These are phyloP conservation scores for Papiliotrema flavescens DNA, from an alignment of 1,284 basidiomycete genomes.

Conservation along the genomic window DNA sequence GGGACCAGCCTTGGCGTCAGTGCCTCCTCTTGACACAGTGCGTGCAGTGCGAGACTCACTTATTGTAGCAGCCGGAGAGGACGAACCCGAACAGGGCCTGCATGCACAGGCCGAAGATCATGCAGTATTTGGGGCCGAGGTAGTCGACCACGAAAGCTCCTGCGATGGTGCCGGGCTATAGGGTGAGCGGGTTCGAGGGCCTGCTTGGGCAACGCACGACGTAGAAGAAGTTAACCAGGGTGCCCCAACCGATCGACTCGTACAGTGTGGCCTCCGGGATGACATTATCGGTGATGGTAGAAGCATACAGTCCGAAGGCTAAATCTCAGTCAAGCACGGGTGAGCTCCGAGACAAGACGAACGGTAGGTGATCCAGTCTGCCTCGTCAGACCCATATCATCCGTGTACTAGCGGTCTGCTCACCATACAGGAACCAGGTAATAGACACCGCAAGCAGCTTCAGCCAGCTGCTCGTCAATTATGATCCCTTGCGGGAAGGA, in stretches of 20 bases:
- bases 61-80: conserved; percentile 72
- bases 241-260: conserved; percentile 43
- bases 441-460: conserved; percentile 27
- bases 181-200: neutral
- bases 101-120: conserved; percentile 67
- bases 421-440: conserved; percentile 76
- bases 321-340: too few species aligned
- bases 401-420: conserved; percentile 56
- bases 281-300: conserved; percentile 30
- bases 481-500: neutral
- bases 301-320: too few species aligned
- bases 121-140: conserved; percentile 56
- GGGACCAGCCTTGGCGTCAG: conserved; percentile 36
- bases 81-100: conserved; percentile 80
- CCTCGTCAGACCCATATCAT: neutral
- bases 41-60: conserved; percentile 42
- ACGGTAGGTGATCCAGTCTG: too few species aligned
- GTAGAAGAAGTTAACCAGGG: conserved; percentile 52
- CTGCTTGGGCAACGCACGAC: conserved; percentile 55
- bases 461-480: conserved; percentile 25
- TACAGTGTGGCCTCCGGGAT: conserved; percentile 29
- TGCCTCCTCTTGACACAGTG: neutral
- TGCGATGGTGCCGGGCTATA: conserved; percentile 28
- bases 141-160: conserved; percentile 40
- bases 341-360: too few species aligned